Base-by-base conservation (phyloP, 169 alveolate genomes). In the Blepharisma undulans region DNA sequence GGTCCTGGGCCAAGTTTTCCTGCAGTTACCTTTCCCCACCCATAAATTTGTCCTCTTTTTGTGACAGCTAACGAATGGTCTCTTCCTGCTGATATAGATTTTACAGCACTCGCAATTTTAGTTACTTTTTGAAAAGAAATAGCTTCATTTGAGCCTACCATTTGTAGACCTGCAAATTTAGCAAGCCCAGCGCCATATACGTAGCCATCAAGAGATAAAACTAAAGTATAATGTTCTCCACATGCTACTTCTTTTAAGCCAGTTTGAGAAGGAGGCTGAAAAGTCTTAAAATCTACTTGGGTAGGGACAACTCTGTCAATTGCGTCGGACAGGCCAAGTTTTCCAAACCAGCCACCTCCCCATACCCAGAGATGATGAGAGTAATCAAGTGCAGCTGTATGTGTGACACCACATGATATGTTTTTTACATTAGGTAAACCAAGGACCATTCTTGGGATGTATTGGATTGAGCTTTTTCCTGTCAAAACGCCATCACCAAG, bases 281-380 rank as follows among this genome's bases (percentile, higher is more conserved):
- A 74, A 3, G 30, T 88, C 34, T 88, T 30, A 22, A 48, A n/a
- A 27, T 60, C 33, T 33, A 88, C 48, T 8, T 25, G 36, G 25
- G 34, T 74, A 21, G 85, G 85, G 7, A 18, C 22, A 22, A 61
- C 33, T 7, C 36, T 29, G 29, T 88, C 85, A 1, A 18, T 3
- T 18, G 85, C 61, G 60, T 89, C 86, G 2, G 95, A 94, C 88
- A 94, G 95, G 0, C 98, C 97, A 32, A 96, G 87, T 61, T 94
- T 88, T 21, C 96, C 97, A 29, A 93, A 91, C 94, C 94, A 96
- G 10, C 97, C 97, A 92, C 91, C 90, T 10, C 98, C 98, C 97
- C 98, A 96, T 27, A 95, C 92, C 79, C 93, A 96, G 18, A 95
- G 60, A 14, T 89, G 30, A 80, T 81, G 36, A 5, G 72, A 84